Base-by-base conservation (phyloP, 176 grass and related monocot genomes). In the Tillandsia leiboldiana region DNA sequence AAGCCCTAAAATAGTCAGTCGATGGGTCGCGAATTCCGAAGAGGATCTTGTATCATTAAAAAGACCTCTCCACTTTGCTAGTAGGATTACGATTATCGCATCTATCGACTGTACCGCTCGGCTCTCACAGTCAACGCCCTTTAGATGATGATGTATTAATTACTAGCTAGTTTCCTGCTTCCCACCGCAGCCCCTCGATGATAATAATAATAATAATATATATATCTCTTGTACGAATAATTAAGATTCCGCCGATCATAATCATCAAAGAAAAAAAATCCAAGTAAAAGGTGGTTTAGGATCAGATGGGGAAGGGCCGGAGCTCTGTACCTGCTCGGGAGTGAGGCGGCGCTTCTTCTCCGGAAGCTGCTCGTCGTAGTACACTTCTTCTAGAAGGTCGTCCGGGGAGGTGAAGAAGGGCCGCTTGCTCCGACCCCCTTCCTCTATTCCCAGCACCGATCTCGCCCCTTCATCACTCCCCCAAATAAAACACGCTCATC, bases 331-430 rank as follows among this genome's bases (percentile, higher is more conserved):
- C 86, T 96, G 92, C 75, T 96, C 88, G 29, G 83, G 23, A 53
- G 88, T 89, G 62, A 96, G 88, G 12, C 92, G 92, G 9, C 92
- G 88, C 83, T 96, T 96, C 73, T 89, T 96, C 71, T 91, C 92
- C 10, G 75, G 73, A 26, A 77, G 77, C 78, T 96, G 92, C 73
- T 96, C 92, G 63, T 96, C 92, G 85, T 96, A 96, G 88, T 91
- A 91, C 82, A 91, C 92, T 72, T 96, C 91, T 62, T 96, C 88
- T 13, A 90, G 51, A 28, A 91, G 75, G 65, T 96, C 92, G 69
- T 96, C 92, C 51, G 90, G 80, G 9, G 88, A 82, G 64, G 81
- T 96, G 75, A 88, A 86, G 77, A 96, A 96, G 13, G 88, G 88
- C 26, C 88, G 77, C 73, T 89, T 89, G 22, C 64, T 48, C 56